Conservation (phyloP, 768 basidiomycete species). For the Omphalotus guepiniiformis region DNA sequence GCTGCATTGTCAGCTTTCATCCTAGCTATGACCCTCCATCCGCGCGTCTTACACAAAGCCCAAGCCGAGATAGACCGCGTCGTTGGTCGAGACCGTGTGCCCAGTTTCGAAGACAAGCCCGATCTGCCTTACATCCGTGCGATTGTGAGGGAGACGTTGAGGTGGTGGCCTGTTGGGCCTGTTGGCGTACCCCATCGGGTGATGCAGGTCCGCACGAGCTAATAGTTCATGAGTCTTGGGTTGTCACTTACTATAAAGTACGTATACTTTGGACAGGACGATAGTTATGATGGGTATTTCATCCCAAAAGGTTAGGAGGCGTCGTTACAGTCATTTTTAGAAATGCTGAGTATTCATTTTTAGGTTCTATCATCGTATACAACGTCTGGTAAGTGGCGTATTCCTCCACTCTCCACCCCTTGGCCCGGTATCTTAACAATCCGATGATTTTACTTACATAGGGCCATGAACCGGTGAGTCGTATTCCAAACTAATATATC, state of each 20-base stretch:
- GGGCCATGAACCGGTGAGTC: not conserved
- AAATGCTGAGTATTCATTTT: too few relatives aligned
- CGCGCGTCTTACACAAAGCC: slow-evolving; percentile 28
- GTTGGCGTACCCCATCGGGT: slow-evolving; percentile 20
- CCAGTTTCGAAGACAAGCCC: slow-evolving; percentile 26
- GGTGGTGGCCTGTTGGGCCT: slow-evolving; percentile 30
- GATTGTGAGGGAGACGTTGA: slow-evolving; percentile 29
- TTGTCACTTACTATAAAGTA: not conserved
- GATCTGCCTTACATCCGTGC: slow-evolving; percentile 31
- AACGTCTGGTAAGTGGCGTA: slow-evolving; percentile 10
- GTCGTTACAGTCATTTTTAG: too few relatives aligned
- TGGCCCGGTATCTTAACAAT: too few relatives aligned
- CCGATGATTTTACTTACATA: not conserved
- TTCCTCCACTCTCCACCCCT: too few relatives aligned
- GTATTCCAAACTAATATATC: not conserved
- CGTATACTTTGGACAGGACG: slow-evolving; percentile 5
- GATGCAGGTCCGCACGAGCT: not conserved
- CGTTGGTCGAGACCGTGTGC: slow-evolving; percentile 28
- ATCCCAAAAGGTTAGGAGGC: slow-evolving; percentile 7
- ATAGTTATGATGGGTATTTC: slow-evolving; percentile 9
- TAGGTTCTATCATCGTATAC: slow-evolving; percentile 2
- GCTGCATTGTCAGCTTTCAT: slow-evolving; percentile 29
- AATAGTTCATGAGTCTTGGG: not conserved
- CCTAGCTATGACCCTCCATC: slow-evolving; percentile 31
- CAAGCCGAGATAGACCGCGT: slow-evolving; percentile 35